Base-by-base conservation (phyloP, 306 rosid species). In the Cicer cuneatum region DNA sequence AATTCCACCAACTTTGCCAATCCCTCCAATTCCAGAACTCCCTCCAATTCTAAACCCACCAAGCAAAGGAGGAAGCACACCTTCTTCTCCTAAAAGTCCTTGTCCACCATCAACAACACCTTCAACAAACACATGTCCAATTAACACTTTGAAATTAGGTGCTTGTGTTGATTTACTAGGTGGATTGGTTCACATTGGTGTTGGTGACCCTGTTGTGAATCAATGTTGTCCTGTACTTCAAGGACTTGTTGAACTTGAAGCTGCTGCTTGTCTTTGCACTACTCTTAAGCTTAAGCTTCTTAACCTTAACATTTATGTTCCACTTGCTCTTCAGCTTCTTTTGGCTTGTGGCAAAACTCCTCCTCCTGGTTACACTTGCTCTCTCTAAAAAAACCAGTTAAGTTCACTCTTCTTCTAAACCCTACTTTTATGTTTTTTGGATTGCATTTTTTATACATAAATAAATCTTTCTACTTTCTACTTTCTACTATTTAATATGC, bases 301-400 rank as follows among this genome's bases (percentile, higher is more conserved):
- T n/a, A 89, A 90, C 82, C 98, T 95, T 51, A 92, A 87, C 35
- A 71, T 95, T 5, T 90, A 68, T 65, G 96, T 95, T 1, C 98
- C 99, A 0, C 39, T 95, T 29, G 98, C 98, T 76, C 90, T 95
- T 81, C 97, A 95, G 86, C 97, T 95, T 13, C 97, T 95, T 11
- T 71, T 95, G 13, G 51, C 96, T 57, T 95, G 99, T 82, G 99
- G 99, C 2, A 95, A 95, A 79, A 73, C 83, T 3, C 99, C 99
- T 72, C 98, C 99, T 78, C 88, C 96, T 81, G 99, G 99, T 72
- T 95, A 82, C 91, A 95, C 99, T 13, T 95, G 99, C 89, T 75
- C 97, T 66, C 89, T 94, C 42, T 94, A 87, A 29, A 87, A 87
- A 79, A 71, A 15, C 63, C 48, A 76, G 85, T 82, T 70, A 79